phyloP scores from a whole-genome alignment of 768 basidiomycete species.

The Collybia mongolica region DNA sequence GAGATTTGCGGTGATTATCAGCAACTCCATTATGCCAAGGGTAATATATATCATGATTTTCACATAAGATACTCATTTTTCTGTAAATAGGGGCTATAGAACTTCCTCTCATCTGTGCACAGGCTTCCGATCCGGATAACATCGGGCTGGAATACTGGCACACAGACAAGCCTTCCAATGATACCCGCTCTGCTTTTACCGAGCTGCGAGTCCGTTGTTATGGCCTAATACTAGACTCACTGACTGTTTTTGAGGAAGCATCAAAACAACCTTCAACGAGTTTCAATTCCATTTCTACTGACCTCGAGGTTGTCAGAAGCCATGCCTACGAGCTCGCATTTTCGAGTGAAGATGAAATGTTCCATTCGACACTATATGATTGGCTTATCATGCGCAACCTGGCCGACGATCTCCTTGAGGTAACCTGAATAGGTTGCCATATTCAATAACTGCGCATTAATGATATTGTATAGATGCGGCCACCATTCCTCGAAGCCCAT shows the following conservation, averaged over 20 bases:
- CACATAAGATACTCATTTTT: not conserved
- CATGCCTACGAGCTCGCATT: slow-evolving; percentile 89
- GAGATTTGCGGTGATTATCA: slow-evolving; percentile 92
- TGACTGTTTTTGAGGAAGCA: slow-evolving; percentile 76
- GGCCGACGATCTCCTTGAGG: slow-evolving; percentile 90
- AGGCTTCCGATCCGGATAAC: slow-evolving; percentile 72
- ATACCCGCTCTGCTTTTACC: slow-evolving; percentile 56
- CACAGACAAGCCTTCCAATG: slow-evolving; percentile 53
- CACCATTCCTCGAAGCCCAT: slow-evolving; percentile 86
- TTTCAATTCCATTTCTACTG: slow-evolving; percentile 32
- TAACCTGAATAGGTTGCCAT: slow-evolving; percentile 31
- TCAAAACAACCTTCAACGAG: slow-evolving; percentile 18
- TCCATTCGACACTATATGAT: slow-evolving; percentile 92
- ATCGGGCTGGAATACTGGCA: slow-evolving; percentile 78
- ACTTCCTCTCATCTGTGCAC: slow-evolving; percentile 82
- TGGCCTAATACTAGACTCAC: slow-evolving; percentile 77
- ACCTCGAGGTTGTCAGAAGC: slow-evolving; percentile 70
- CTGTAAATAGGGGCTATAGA: slow-evolving; percentile 68
- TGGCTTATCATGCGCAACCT: slow-evolving; percentile 83
- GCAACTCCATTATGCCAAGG: slow-evolving; percentile 78
- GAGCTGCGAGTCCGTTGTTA: slow-evolving; percentile 75
- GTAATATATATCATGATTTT: slow-evolving; percentile 31
- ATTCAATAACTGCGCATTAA: slow-evolving; percentile 6
- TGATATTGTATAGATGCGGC: slow-evolving; percentile 61
- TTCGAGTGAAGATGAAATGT: slow-evolving; percentile 83